Evolutionary conservation across 371 early-diverging fungal genomes (phyloP).

Genomic region (Mucor ambiguus): DNA sequence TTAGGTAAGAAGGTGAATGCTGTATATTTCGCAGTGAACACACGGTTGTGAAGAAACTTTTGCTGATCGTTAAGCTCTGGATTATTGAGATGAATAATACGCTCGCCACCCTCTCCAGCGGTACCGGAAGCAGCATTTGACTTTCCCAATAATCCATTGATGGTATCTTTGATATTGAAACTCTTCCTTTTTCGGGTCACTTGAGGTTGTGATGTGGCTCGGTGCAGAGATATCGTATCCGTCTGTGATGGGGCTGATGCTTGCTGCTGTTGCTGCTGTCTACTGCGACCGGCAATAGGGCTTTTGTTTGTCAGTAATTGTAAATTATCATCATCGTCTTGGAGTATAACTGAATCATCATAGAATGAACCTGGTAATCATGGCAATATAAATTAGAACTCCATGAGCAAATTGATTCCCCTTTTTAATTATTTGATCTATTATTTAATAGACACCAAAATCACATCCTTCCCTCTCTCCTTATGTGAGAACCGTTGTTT

Average conservation of each 20-base stretch:
- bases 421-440: conserved; percentile 4
- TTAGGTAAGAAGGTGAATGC: conserved; percentile 87
- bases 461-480: not conserved
- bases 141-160: conserved; percentile 30
- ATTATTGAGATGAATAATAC: conserved; percentile 88
- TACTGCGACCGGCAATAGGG: conserved; percentile 41
- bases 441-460: not conserved
- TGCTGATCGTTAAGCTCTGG: conserved; percentile 69
- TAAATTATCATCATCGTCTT: conserved; percentile 54
- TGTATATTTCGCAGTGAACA: conserved; percentile 93
- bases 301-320: conserved; percentile 45
- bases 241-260: conserved; percentile 1
- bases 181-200: conserved; percentile 14
- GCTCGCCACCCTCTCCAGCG: conserved; percentile 53
- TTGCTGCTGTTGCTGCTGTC: not conserved
- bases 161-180: conserved; percentile 16
- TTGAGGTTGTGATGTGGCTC: conserved; percentile 21
- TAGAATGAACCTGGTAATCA: conserved; percentile 39
- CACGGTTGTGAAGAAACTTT: conserved; percentile 82
- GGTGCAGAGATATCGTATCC: conserved; percentile 15
- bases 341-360: conserved; percentile 36
- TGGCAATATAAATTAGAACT: not conserved
- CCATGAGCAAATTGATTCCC: not conserved
- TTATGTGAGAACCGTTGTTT: too few species aligned
- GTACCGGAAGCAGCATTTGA: conserved; percentile 33